These are phyloP conservation scores for Cnidoscolus chayamansa DNA, from an alignment of 441 rosid genomes.

Conservation along the genomic window DNA sequence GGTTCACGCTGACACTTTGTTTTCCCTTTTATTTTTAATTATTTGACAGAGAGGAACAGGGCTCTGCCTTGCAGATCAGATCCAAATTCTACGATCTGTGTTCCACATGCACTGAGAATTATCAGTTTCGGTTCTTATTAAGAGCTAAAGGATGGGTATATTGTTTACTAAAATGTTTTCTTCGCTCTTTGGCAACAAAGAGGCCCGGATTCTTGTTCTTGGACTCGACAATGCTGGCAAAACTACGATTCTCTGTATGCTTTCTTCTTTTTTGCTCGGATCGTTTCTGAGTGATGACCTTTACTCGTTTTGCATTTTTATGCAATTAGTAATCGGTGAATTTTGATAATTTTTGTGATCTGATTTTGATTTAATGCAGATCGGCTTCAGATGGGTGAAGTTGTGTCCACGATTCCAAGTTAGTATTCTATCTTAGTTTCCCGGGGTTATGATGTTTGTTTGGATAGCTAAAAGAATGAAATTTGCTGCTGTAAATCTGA, in stretches of 20 bases:
- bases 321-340: conserved; percentile 18
- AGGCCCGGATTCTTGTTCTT: conserved; percentile 78
- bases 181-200: conserved; percentile 59
- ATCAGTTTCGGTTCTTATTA: not conserved
- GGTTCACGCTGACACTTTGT: not conserved
- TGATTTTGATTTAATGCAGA: conserved; percentile 40
- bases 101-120: not conserved
- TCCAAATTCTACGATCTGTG: conserved; percentile 25
- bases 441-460: not conserved
- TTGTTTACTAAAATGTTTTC: conserved; percentile 57
- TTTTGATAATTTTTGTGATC: conserved; percentile 6
- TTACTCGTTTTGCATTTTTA: conserved; percentile 10
- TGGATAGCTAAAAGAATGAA: not conserved
- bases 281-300: not conserved
- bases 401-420: conserved; percentile 92
- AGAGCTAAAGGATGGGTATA: conserved; percentile 49
- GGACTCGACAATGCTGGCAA: conserved; percentile 85
- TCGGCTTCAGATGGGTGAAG: conserved; percentile 97
- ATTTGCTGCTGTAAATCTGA: not conserved
- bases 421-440: conserved; percentile 26
- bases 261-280: not conserved
- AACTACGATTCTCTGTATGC: conserved; percentile 67
- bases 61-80: conserved; percentile 39
- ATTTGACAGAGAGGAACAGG: conserved; percentile 30
- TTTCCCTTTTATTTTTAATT: not conserved